Base-by-base conservation (phyloP, 1,284 basidiomycete genomes). In the Retiboletus fuscus region DNA sequence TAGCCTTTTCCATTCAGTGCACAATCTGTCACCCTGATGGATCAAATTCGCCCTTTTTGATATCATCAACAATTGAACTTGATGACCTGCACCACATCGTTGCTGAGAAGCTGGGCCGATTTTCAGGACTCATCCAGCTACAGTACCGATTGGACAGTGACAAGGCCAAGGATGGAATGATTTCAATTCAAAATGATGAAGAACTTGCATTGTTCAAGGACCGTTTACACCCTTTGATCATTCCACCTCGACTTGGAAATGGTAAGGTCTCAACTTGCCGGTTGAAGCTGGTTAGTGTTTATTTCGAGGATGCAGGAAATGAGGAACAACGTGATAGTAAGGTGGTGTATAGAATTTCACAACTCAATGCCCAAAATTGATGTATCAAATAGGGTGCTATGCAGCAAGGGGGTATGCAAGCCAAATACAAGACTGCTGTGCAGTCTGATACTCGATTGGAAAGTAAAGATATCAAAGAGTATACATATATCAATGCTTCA, bases 1-100 rank as follows among this genome's bases (percentile, higher is more conserved):
- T 57, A 57, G 55, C 30, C 55, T 57, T 57, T 34, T 57, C 55
- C 30, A 57, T 57, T 12, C 55, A 57, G 10, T 57, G 55, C 55
- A 57, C 20, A 1, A 13, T 57, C 30, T 5, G 11, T 57, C 30
- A 8, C 30, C 30, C 30, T 34, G 55, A 34, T 24, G 55, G 55
- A 57, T 57, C 55, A 24, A 57, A 57, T 57, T 30, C 55, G 13
- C 55, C 30, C 55, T 57, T 57, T 34, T 28, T 20, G 24, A 57
- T 57, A 57, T 34, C 16, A 30, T 34, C 30, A 16, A 57, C 20
- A 13, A 20, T 24, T 20, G 34, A 20, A 34, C 28, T 57, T 28
- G 8, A 34, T 24, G 20, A 34, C 4, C 55, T 57, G 20, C 30
- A 6, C n/a, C 11, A 28, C 22, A 13, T 28, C 30, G 34, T 18